A percentile compares a stretch with the other conserved stretches of the same genome.
These are phyloP conservation scores for Helianthus annuus DNA, from an alignment of 129 eudicot genomes.

Conservation along the genomic window DNA sequence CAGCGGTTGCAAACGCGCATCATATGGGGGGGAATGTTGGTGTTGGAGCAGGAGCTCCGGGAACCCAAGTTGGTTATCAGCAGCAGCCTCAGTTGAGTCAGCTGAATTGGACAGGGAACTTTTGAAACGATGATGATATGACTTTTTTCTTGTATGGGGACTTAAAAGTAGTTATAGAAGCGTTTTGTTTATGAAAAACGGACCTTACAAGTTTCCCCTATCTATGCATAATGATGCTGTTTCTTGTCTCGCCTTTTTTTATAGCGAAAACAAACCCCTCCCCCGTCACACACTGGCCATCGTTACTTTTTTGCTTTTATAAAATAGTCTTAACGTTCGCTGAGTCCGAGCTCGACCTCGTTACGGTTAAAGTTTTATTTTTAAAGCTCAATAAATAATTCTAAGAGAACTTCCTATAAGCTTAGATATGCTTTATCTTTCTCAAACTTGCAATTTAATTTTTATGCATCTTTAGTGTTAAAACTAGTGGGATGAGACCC, in stretches of 20 bases:
- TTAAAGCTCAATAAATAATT: too few relatives aligned
- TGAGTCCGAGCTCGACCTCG: too few relatives aligned
- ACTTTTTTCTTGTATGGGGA: constrained; percentile 37
- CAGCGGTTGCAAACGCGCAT: constrained; percentile 63
- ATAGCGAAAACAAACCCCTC: too few relatives aligned
- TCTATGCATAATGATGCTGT: constrained; percentile 35
- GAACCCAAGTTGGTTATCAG: constrained; percentile 82
- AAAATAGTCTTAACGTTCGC: too few relatives aligned
- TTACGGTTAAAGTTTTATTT: too few relatives aligned
- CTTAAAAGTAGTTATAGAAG: constrained; percentile 47
- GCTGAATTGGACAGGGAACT: constrained; percentile 80
- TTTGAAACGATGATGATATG: constrained; percentile 39
- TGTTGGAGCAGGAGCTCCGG: constrained; percentile 68
- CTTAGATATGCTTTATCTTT: too few relatives aligned
- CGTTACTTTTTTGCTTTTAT: too few relatives aligned
- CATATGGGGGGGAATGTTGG: constrained; percentile 77
- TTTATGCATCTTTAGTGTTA: too few relatives aligned
- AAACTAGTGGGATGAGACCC: too few relatives aligned
- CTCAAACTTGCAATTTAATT: too few relatives aligned
- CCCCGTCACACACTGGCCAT: too few relatives aligned
- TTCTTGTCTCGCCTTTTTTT: not conserved
- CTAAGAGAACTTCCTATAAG: too few relatives aligned
- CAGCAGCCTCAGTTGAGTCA: constrained; percentile 92
- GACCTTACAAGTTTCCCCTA: constrained; percentile 32
- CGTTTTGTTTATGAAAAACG: constrained; percentile 42